Evolutionary conservation across 495 filamentous ascomycete genomes (phyloP).

Genomic region (Thermochaetoides thermophila): DNA sequence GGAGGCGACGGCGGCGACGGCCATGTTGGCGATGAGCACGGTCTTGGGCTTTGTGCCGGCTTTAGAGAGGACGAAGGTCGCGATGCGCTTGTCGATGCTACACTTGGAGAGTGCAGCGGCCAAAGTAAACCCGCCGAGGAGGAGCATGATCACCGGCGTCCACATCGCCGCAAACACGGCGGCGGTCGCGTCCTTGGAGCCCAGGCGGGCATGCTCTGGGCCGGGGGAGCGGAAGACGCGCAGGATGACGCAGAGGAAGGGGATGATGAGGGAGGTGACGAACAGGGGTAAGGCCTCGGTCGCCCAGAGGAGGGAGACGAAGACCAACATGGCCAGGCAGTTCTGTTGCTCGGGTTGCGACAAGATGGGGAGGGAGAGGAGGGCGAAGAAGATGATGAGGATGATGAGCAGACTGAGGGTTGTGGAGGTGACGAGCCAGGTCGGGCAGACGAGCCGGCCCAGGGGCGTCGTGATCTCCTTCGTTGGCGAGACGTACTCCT

Average conservation of each 20-base stretch:
- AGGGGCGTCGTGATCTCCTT: constrained; percentile 71
- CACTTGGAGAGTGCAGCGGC: constrained; percentile 94
- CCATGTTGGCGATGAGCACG: constrained; percentile 92
- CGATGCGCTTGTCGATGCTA: constrained; percentile 92
- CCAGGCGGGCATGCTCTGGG: constrained; percentile 52
- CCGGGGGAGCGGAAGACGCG: constrained; percentile 66
- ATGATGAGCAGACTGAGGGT: constrained; percentile 65
- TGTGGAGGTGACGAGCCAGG: constrained; percentile 69
- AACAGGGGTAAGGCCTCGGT: constrained; percentile 98
- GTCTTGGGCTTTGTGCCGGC: constrained; percentile 78
- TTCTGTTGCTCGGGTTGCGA: constrained; percentile 81
- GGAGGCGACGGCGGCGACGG: constrained; percentile 89
- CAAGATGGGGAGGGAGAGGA: constrained; percentile 67
- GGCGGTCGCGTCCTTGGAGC: constrained; percentile 56
- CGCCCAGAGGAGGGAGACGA: constrained; percentile 91
- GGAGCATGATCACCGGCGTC: constrained; percentile 97
- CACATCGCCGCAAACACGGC: constrained; percentile 93
- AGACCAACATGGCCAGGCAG: constrained; percentile 82
- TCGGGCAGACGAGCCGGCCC: constrained; percentile 57
- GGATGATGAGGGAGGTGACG: constrained; percentile 85
- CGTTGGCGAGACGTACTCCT: constrained; percentile 31
- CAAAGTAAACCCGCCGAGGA: constrained; percentile 91
- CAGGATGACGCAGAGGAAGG: constrained; percentile 81
- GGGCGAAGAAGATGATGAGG: constrained; percentile 51
- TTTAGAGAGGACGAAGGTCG: constrained; percentile 92